These are phyloP conservation scores for Harringtonia lauricola DNA, from an alignment of 2,329 filamentous ascomycete genomes.

Conservation along the genomic window DNA sequence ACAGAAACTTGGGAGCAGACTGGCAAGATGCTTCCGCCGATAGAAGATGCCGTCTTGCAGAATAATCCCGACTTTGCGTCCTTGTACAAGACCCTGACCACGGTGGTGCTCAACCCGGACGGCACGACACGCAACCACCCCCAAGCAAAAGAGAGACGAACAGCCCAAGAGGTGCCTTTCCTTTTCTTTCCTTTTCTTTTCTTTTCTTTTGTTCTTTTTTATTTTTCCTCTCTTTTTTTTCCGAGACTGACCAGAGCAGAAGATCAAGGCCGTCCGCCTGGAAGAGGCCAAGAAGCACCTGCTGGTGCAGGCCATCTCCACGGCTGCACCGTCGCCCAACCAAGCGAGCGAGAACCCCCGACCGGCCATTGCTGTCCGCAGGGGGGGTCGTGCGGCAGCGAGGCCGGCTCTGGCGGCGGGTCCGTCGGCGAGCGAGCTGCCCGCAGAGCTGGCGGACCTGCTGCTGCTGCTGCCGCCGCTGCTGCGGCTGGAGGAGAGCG, in stretches of 20 bases:
- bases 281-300: slow-evolving; percentile 38
- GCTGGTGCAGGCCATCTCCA: slow-evolving; percentile 37
- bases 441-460: slow-evolving; percentile 33
- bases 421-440: slow-evolving; percentile 11
- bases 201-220: no score
- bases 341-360: no score
- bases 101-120: slow-evolving; percentile 42
- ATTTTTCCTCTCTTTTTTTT: no score
- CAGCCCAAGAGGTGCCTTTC: slow-evolving; percentile 33
- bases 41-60: slow-evolving; percentile 41
- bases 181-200: neutral
- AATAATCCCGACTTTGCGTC: slow-evolving; percentile 50
- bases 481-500: slow-evolving; percentile 21
- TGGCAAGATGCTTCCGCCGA: slow-evolving; percentile 43
- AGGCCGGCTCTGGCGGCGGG: slow-evolving; percentile 14
- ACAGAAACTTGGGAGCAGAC: no score
- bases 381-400: slow-evolving; percentile 1
- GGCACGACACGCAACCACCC: slow-evolving; percentile 36
- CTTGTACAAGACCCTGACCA: slow-evolving; percentile 44
- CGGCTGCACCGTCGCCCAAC: slow-evolving; percentile 19
- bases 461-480: slow-evolving; percentile 43
- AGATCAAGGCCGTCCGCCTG: slow-evolving; percentile 37
- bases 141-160: slow-evolving; percentile 36
- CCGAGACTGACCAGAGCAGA: slow-evolving; percentile 20
- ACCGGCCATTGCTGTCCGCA: no score